Conservation (phyloP, 2,329 filamentous ascomycete genomes). For the Allantophomopsis cytisporea region DNA sequence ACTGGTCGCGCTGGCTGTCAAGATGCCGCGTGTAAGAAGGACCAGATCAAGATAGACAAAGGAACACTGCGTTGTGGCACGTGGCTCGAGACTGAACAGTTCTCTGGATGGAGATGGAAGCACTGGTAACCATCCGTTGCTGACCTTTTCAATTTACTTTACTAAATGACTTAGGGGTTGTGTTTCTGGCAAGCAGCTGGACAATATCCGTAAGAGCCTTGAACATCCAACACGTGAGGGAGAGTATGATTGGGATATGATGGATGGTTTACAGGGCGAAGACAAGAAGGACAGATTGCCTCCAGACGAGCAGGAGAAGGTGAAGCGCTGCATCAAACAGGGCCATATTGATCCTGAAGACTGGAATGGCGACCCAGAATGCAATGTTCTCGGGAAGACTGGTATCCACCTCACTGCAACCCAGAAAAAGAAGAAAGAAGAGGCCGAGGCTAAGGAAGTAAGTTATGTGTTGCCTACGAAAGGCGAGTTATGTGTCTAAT, state of each 20-base stretch:
- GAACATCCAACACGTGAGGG: slow-evolving; percentile 35
- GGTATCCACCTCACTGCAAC: slow-evolving; percentile 11
- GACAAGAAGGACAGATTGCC: slow-evolving; percentile 43
- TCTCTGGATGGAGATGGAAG: slow-evolving; percentile 61
- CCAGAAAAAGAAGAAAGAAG: slow-evolving; percentile 7
- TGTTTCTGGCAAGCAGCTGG: slow-evolving; percentile 62
- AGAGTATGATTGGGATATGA: slow-evolving; percentile 19
- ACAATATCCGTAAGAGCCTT: slow-evolving; percentile 46
- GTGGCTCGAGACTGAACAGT: slow-evolving; percentile 47
- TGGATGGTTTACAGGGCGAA: slow-evolving; percentile 63
- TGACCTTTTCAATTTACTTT: slow-evolving; percentile 1
- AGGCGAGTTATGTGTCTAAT: neutral
- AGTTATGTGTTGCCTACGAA: neutral
- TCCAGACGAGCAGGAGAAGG: slow-evolving; percentile 56
- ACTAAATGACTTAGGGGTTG: slow-evolving; percentile 56
- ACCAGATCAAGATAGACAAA: slow-evolving; percentile 58
- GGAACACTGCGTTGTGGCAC: slow-evolving; percentile 66
- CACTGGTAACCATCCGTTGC: slow-evolving; percentile 56
- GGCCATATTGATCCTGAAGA: slow-evolving; percentile 77
- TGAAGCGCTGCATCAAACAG: slow-evolving; percentile 56
- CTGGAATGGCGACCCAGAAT: slow-evolving; percentile 52
- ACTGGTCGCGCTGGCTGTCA: slow-evolving; percentile 64
- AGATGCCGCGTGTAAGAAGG: slow-evolving; percentile 59
- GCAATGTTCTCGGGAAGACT: slow-evolving; percentile 16
- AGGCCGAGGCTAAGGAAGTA: neutral